Conservation (phyloP, 495 filamentous ascomycete species). For the Pseudoneurospora amorphoporcata region DNA sequence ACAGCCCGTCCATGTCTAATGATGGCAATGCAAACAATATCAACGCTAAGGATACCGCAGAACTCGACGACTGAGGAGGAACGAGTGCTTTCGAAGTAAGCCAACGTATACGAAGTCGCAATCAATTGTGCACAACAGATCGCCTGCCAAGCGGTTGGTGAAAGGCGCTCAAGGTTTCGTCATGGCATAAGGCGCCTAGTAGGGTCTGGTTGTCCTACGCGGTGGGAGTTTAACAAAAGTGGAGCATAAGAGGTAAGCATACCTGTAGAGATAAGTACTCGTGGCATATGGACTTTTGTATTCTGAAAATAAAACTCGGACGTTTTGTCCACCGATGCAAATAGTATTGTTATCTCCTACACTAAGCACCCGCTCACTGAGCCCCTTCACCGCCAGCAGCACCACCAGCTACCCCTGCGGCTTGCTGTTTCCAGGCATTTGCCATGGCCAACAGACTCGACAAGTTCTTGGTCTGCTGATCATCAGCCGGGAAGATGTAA, state of each 20-base stretch:
- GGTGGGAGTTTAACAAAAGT: neutral
- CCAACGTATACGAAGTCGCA: neutral
- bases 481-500: conserved; percentile 94
- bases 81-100: neutral
- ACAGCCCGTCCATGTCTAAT: no score
- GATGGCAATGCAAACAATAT: no score
- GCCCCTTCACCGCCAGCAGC: conserved; percentile 8
- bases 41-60: neutral
- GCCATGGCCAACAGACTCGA: conserved; percentile 77
- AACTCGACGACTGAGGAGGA: neutral
- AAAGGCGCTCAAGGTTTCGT: neutral
- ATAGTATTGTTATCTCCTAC: neutral
- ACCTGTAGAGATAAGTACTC: neutral
- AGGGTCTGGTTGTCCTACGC: neutral
- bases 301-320: neutral
- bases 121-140: neutral
- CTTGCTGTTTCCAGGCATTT: conserved; percentile 73
- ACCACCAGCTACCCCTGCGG: conserved; percentile 30
- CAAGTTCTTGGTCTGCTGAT: conserved; percentile 74
- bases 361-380: neutral
- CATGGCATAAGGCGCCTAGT: neutral
- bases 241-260: neutral
- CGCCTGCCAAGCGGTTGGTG: neutral
- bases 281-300: neutral
- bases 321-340: neutral